Evolutionary conservation across 257 asterid species (phyloP), one percentile per base, ranked within the genome.

Genomic region (Penstemon davidsonii): DNA sequence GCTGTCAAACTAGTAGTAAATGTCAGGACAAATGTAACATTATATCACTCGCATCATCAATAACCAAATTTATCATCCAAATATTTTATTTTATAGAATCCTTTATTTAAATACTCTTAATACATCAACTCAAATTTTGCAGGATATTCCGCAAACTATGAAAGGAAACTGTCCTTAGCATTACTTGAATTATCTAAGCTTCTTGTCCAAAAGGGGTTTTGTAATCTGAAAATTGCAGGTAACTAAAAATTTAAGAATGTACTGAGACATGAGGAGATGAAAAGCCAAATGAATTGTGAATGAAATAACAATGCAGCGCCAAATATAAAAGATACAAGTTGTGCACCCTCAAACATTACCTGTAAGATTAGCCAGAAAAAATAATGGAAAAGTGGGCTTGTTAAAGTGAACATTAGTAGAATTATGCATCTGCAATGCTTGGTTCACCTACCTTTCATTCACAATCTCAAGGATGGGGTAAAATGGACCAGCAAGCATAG

Each of bases 401-500:
- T 33, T 50, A 56, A 63, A 41, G 64, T 47, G 37, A 71, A 64
- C 50, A 46, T 45, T 52, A 46, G 63, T 45, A 68, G 58, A 69
- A 75, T 59, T 72, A 42, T 55, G 60, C 66, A 72, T 37, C 52
- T 19, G 62, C 47, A 51, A 72, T 57, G 58, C 62, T 59, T 75
- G 78, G 69, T 52, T 53, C 62, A 73, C 88, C 76, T 67, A 94
- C 99, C 97, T 94, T 82, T 94, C 97, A 67, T 82, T 94, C 64
- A 83, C 88, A 68, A 86, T 80, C 68, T 73, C 85, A 79, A 94
- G 93, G 79, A 94, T 86, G 66, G 96, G 96, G 81, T 85, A 91
- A 79, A 83, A 81, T 13, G 96, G 99, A 79, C 99, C 97, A 55
- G 89, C 85, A 78, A 94, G 95, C 97, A 91, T 84, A 43, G 97